Base-by-base conservation (phyloP, 2,329 filamentous ascomycete species). In the Coniochaeta hoffmannii region DNA sequence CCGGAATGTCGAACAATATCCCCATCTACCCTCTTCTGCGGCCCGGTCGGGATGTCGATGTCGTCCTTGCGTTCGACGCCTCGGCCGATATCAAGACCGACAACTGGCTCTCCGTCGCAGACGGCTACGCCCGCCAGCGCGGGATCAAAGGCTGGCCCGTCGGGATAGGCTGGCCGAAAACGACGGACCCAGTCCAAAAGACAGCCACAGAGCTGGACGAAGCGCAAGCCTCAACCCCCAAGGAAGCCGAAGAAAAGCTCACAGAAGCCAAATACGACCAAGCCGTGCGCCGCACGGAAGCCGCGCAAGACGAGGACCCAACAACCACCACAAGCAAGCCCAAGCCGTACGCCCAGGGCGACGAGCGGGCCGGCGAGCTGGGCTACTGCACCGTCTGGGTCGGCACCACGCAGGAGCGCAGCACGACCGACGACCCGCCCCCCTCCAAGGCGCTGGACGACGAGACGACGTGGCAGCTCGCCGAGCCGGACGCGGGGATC, bases 1-100 rank as follows among this genome's bases (percentile, higher is more conserved):
- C 94, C 1, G 94, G 94, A 53, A 99, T 99, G 94, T 95, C 89
- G 61, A 97, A 99, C 68, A 99, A 99, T 66, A 77, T 99, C 9
- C 94, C 94, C 1, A 92, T 97, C 41, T 99, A 99, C 68, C 94
- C 94, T 0, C 80, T 97, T 3, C 83, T 99, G 17, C 85, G 94
- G 11, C 90, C 90, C 0, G 93, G 92, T 2, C 82, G 94, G 34
- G 82, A 96, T 56, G 87, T 99, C 6, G 94, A 99, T 63, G 80
- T 99, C 44, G 76, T 97, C 49, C 82, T 99, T 49, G 90, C 92
- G 3, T 99, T 99, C 68, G 94, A 99, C 68, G 91, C 91, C 3
- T 96, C 90, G 1, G 92, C 92, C 19, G 94, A 99, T 63, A 89
- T 96, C 57, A 90, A 88, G 67, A 89, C 88, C 6, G 92, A 97